Evolutionary conservation across 352 stramenopile species (phyloP).

Genomic region (Globisporangium apiculatum): DNA sequence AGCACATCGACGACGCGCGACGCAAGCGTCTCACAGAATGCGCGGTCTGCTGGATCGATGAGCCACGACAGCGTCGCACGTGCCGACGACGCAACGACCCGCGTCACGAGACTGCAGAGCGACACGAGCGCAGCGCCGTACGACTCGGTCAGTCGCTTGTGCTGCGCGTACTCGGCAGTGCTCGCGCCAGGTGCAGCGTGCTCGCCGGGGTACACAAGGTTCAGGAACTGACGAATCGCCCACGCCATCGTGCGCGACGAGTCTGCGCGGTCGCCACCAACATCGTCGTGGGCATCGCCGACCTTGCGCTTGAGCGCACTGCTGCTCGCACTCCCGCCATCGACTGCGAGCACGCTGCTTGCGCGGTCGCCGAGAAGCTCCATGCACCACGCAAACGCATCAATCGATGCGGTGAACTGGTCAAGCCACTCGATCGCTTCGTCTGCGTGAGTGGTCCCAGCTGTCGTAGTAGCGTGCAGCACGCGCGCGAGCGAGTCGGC

Average conservation of each 20-base stretch:
- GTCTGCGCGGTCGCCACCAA: not conserved
- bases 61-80: slow-evolving; percentile 7
- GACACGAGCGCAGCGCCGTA: slow-evolving; percentile 10
- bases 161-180: not conserved
- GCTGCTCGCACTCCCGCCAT: slow-evolving; percentile 1
- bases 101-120: slow-evolving; percentile 8
- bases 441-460: slow-evolving; percentile 1
- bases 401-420: slow-evolving; percentile 48
- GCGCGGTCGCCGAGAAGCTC: slow-evolving; percentile 33
- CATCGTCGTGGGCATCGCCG: not conserved
- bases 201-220: slow-evolving; percentile 11
- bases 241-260: slow-evolving; percentile 23
- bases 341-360: slow-evolving; percentile 11
- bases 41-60: not conserved
- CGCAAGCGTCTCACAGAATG: slow-evolving; percentile 1
- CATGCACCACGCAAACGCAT: slow-evolving; percentile 50
- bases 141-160: slow-evolving; percentile 10
- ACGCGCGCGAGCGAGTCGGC: slow-evolving; percentile 30
- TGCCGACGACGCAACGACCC: not conserved
- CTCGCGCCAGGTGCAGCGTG: not conserved
- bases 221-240: slow-evolving; percentile 30
- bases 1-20: slow-evolving; percentile 5
- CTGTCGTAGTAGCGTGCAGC: not conserved
- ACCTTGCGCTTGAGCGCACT: slow-evolving; percentile 27
- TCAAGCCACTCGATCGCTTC: slow-evolving; percentile 50